These are phyloP conservation scores for Panicum miliaceum DNA, from an alignment of 176 grass and related monocot species.

Conservation along the genomic window DNA sequence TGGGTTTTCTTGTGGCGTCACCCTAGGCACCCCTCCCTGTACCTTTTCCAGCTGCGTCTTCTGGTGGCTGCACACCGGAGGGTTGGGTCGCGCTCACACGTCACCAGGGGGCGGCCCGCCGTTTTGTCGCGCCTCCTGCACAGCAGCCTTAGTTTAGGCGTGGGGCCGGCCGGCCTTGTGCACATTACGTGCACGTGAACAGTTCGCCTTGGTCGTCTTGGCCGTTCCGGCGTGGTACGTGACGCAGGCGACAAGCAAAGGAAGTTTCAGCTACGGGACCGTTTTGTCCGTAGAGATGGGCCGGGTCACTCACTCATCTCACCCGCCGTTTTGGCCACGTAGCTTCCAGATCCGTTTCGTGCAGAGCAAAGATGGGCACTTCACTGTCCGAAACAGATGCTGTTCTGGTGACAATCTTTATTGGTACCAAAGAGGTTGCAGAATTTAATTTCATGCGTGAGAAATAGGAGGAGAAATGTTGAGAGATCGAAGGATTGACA, in stretches of 20 bases:
- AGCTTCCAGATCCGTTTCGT: not conserved
- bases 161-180: too few relatives aligned
- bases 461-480: too few relatives aligned
- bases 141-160: not conserved
- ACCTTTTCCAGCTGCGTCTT: not conserved
- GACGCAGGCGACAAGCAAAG: not conserved
- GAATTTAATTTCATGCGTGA: too few relatives aligned
- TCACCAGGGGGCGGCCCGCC: not conserved
- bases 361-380: not conserved
- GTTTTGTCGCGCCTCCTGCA: not conserved
- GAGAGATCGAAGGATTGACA: too few relatives aligned
- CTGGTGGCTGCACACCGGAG: not conserved
- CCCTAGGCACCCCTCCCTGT: not conserved
- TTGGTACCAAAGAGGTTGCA: too few relatives aligned
- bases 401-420: too few relatives aligned
- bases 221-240: not conserved
- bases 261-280: constrained; percentile 1
- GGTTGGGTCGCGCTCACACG: not conserved
- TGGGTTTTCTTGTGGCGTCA: not conserved
- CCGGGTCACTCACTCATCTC: not conserved
- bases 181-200: constrained; percentile 8
- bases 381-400: too few relatives aligned
- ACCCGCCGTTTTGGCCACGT: not conserved
- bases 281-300: not conserved
- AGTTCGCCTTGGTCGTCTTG: not conserved